Evolutionary conservation across 495 filamentous ascomycete species (phyloP).

Genomic region (Hyphodiscus hymeniophilus): DNA sequence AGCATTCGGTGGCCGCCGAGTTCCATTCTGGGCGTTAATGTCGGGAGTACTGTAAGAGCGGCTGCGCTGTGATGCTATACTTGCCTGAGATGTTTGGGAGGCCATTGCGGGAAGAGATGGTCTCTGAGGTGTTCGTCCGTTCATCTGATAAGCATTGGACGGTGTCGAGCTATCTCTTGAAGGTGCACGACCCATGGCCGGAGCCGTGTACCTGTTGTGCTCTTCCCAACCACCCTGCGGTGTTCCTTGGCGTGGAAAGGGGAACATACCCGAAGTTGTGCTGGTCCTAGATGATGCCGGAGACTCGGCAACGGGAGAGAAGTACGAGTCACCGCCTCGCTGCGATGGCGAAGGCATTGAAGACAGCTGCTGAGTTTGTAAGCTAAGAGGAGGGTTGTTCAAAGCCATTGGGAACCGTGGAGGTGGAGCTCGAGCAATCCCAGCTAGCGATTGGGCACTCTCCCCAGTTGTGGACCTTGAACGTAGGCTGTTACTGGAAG

Average conservation of each 20-base stretch:
- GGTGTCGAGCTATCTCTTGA: slow-evolving; percentile 67
- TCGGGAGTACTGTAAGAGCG: slow-evolving; percentile 57
- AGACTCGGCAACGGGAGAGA: slow-evolving; percentile 80
- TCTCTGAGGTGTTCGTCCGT: slow-evolving; percentile 59
- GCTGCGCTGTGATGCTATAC: slow-evolving; percentile 40
- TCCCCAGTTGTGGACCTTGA: slow-evolving; percentile 73
- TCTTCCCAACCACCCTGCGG: slow-evolving; percentile 52
- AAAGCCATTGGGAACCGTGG: slow-evolving; percentile 62
- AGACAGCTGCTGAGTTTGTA: slow-evolving; percentile 59
- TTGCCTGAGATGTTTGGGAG: slow-evolving; percentile 33
- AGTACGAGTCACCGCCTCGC: slow-evolving; percentile 65
- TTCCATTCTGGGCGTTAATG: slow-evolving; percentile 39
- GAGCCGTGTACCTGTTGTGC: slow-evolving; percentile 80
- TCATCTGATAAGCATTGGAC: slow-evolving; percentile 50
- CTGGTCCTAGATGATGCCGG: slow-evolving; percentile 71
- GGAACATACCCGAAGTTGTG: slow-evolving; percentile 48
- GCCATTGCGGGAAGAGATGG: slow-evolving; percentile 75
- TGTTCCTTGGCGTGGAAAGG: slow-evolving; percentile 68
- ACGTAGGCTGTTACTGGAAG: slow-evolving; percentile 71
- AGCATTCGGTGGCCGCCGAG: slow-evolving; percentile 27
- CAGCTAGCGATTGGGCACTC: slow-evolving; percentile 43
- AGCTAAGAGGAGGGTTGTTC: slow-evolving; percentile 47
- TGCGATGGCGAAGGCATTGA: slow-evolving; percentile 30
- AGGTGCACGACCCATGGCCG: slow-evolving; percentile 67
- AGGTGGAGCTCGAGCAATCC: slow-evolving; percentile 46